These are phyloP conservation scores for Trichoderma koningiopsis DNA, from an alignment of 2,329 filamentous ascomycete species.

Conservation along the genomic window DNA sequence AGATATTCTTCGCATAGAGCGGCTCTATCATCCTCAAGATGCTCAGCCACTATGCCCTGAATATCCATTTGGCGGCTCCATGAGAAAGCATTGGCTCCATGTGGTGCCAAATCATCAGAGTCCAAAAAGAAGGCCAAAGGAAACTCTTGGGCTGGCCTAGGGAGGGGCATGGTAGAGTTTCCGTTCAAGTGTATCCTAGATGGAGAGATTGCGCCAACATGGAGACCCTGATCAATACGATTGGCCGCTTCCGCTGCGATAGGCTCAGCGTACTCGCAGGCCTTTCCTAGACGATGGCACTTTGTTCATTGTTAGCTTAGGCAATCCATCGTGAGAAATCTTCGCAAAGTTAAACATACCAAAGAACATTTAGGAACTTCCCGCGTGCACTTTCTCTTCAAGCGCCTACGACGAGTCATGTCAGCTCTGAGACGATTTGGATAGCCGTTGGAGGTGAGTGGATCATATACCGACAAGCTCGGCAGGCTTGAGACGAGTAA, in stretches of 20 bases:
- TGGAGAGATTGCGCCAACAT: not conserved
- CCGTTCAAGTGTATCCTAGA: not conserved
- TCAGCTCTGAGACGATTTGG: not conserved
- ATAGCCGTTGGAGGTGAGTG: not conserved
- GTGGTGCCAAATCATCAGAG: not conserved
- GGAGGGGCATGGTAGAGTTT: not conserved
- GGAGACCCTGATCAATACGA: not conserved
- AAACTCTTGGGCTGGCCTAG: constrained; percentile 1
- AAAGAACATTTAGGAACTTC: constrained; percentile 8
- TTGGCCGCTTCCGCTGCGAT: not conserved
- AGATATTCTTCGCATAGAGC: constrained; percentile 13
- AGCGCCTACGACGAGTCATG: not conserved
- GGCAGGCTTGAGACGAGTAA: constrained; percentile 15
- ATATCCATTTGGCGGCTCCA: not conserved
- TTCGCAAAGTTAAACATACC: not conserved
- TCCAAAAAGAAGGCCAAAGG: constrained; percentile 20
- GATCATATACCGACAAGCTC: constrained; percentile 18
- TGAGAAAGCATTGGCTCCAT: constrained; percentile 4
- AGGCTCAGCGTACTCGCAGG: constrained; percentile 19
- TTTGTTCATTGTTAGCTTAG: not conserved
- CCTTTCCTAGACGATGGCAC: constrained; percentile 14
- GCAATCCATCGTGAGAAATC: not conserved
- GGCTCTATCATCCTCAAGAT: constrained; percentile 6
- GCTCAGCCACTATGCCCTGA: not conserved
- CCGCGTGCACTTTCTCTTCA: constrained; percentile 13